Evolutionary conservation across 768 basidiomycete genomes (phyloP), one percentile per base, ranked within the genome.

Genomic region (Serendipita sp.): DNA sequence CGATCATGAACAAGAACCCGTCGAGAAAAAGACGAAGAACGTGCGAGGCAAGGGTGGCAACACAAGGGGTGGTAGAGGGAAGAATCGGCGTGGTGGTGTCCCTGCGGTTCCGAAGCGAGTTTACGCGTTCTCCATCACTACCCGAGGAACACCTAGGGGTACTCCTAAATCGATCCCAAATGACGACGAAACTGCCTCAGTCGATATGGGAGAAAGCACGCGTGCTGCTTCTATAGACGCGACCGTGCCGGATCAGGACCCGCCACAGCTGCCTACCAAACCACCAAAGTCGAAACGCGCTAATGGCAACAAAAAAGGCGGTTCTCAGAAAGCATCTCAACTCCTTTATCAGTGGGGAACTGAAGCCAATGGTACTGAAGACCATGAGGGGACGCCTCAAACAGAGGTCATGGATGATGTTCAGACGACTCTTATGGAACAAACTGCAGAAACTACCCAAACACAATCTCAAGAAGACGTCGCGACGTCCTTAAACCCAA

Each of bases 81-180:
- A 60, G 35, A 37, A n/a, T 30, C 28, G 37, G 4, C 56, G 56
- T 60, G 56, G 56, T 4, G 11, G 11, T n/a, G 16, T 32, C 16
- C 10, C 4, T 37, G 56, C 30, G 35, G n/a, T 51, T 5, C 7
- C 4, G 10, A 60, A 34, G n/a, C 11, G 28, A 8, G 56, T 28
- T 10, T 16, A 10, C 28, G n/a, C n/a, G 48, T 51, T 51, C 30
- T n/a, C 48, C 7, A 51, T 51, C 48, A 51, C 7, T n/a, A 60
- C 56, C 18, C 56, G 56, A 10, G 56, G 56, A n/a, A 60, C 56
- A 60, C 56, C 56, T 60, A 10, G 56, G 8, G 56, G 56, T 28
- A 60, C 56, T 32, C 56, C 56, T 35, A 60, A 60, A 37, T 38
- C 37, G 28, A 38, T 60, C 30, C 56, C 56, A 38, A 28, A n/a